Conservation (phyloP, 2,329 filamentous ascomycete species). For the Neopestalotiopsis clavispora region DNA sequence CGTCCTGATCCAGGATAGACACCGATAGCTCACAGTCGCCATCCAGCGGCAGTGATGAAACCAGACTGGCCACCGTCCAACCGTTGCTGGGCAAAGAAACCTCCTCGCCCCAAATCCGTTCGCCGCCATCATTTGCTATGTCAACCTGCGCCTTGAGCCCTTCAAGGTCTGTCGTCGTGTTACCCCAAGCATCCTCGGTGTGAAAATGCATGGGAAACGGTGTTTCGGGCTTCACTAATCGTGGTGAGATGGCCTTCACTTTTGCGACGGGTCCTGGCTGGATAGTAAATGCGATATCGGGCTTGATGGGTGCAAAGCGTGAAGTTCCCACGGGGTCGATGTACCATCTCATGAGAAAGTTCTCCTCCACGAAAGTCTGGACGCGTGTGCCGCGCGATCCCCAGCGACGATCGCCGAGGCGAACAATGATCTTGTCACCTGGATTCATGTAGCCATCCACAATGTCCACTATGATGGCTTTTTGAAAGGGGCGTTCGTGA, state of each 20-base stretch:
- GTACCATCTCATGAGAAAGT: constrained; percentile 40
- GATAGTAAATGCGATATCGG: constrained; percentile 35
- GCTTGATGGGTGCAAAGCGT: constrained; percentile 38
- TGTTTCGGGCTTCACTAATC: constrained; percentile 22
- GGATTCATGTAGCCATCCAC: constrained; percentile 43
- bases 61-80: neutral
- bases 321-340: constrained; percentile 42
- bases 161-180: constrained; percentile 26
- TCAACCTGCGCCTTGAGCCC: constrained; percentile 15
- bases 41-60: neutral
- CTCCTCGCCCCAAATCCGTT: neutral
- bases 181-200: constrained; percentile 34
- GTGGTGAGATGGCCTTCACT: constrained; percentile 22
- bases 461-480: constrained; percentile 42
- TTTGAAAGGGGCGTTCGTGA: constrained; percentile 42
- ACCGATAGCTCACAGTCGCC: constrained; percentile 21
- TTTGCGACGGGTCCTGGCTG: constrained; percentile 25
- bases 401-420: constrained; percentile 38
- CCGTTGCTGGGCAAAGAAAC: neutral
- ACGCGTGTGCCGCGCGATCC: constrained; percentile 36
- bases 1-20: neutral
- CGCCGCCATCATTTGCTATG: constrained; percentile 11
- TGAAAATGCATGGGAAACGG: constrained; percentile 30
- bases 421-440: constrained; percentile 38
- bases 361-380: constrained; percentile 41